Conservation (phyloP, 2,329 filamentous ascomycete species). For the Diaporthe amygdali region DNA sequence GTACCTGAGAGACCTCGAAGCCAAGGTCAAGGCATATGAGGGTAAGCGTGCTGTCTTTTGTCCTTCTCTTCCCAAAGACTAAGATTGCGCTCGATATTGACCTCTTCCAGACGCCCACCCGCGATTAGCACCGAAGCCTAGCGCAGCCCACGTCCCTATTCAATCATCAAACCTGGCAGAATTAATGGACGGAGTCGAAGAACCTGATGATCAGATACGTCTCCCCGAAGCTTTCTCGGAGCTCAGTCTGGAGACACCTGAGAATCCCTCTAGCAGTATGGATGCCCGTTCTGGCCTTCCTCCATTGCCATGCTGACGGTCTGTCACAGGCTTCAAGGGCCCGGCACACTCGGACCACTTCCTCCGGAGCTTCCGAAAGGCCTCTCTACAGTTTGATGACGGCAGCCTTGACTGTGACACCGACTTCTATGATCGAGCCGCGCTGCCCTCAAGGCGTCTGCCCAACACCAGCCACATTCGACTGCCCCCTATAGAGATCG, state of each 20-base stretch:
- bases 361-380: slow-evolving; percentile 40
- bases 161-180: not conserved
- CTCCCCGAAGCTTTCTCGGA: slow-evolving; percentile 42
- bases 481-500: slow-evolving; percentile 55
- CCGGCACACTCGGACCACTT: slow-evolving; percentile 45
- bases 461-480: slow-evolving; percentile 36
- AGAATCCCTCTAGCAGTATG: slow-evolving; percentile 23
- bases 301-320: not conserved
- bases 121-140: not conserved
- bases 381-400: slow-evolving; percentile 40
- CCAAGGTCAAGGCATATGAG: slow-evolving; percentile 38
- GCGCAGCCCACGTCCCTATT: not conserved
- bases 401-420: slow-evolving; percentile 36
- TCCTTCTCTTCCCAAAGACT: not conserved
- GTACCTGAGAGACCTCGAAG: slow-evolving; percentile 40
- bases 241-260: slow-evolving; percentile 36
- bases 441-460: slow-evolving; percentile 38
- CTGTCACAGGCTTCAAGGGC: slow-evolving; percentile 37
- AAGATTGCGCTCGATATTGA: not conserved
- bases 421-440: slow-evolving; percentile 40
- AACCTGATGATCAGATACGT: slow-evolving; percentile 37
- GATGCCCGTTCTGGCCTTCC: not conserved
- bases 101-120: slow-evolving; percentile 1
- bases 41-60: slow-evolving; percentile 23
- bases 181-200: slow-evolving; percentile 3